Evolutionary conservation across 2,329 filamentous ascomycete species (phyloP), one percentile per base, ranked within the genome.

Genomic region (Calonectria honghensis): DNA sequence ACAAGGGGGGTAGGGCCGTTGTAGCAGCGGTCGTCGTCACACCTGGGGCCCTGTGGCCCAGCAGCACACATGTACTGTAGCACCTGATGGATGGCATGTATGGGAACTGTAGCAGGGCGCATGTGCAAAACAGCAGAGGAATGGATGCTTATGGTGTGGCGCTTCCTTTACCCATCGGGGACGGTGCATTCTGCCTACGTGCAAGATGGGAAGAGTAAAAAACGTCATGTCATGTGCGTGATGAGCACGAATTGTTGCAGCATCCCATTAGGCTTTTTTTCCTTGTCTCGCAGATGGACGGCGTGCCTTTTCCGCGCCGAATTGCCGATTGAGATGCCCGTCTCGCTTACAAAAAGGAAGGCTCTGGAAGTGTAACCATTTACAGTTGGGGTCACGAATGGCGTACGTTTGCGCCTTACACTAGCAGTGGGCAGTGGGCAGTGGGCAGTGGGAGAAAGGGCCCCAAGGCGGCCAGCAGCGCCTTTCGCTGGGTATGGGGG

Each of bases 221-320:
- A 48, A 18, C 41, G 41, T n/a, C 41, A n/a, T 48, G 41, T 29
- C 29, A 72, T 51, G 65, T 69, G 71, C 57, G 66, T 73, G 50
- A 69, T 65, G 64, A 54, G 29, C 54, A 24, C 20, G 32, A 50
- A 54, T 59, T 32, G 37, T 73, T 69, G 41, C 64, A 73, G 70
- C 63, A 68, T 72, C 45, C 14, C 31, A 32, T 63, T 48, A 52
- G 54, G n/a, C 50, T 29, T 52, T 32, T 35, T n/a, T 37, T 59
- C 16, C 16, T 20, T 57, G 13, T 41, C 39, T 41, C 39, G 39
- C 13, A 35, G 20, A 20, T 16, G 20, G 32, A n/a, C 54, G 32
- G 32, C 66, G 61, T 69, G 67, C 52, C 45, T 24, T 68, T 39
- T 68, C 65, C 70, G 57, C 70, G 65, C 71, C 66, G 66, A 50